Conservation (phyloP, 805 yeast genomes). For the Candida easanensis region DNA sequence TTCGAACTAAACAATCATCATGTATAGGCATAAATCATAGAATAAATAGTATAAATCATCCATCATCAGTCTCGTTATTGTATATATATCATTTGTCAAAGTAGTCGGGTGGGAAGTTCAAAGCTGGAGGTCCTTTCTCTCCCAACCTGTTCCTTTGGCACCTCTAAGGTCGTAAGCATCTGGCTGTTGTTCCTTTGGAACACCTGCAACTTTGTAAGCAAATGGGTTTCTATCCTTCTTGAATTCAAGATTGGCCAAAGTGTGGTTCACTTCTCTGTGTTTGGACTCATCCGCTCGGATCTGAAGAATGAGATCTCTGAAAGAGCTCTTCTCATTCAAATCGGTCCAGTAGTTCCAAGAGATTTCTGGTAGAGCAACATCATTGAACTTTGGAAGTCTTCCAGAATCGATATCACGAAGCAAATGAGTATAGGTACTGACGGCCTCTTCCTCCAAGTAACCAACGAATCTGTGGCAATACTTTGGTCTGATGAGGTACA, state of each 20-base stretch:
- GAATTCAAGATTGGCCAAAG: constrained; percentile 61
- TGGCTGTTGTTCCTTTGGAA: constrained; percentile 14
- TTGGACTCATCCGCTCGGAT: constrained; percentile 77
- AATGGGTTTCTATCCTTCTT: constrained; percentile 64
- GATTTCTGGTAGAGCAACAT: constrained; percentile 49
- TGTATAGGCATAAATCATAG: too few species aligned
- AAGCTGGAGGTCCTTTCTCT: constrained; percentile 12
- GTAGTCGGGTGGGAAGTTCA: constrained; percentile 1
- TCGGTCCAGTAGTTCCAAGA: constrained; percentile 62
- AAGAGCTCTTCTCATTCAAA: constrained; percentile 46
- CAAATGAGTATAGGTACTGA: constrained; percentile 62
- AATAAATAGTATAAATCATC: too few species aligned
- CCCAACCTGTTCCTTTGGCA: constrained; percentile 18
- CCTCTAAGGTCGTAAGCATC: constrained; percentile 12
- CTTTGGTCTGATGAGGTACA: constrained; percentile 56
- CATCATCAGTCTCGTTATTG: too few species aligned
- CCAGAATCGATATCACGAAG: constrained; percentile 51
- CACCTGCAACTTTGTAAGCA: constrained; percentile 40
- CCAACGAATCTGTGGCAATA: constrained; percentile 77
- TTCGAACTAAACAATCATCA: too few species aligned
- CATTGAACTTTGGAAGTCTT: constrained; percentile 45
- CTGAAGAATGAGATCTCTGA: constrained; percentile 57
- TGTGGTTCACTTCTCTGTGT: constrained; percentile 78
- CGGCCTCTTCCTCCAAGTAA: constrained; percentile 75
- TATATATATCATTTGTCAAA: too few species aligned